A percentile compares a stretch with the other conserved stretches of the same genome.
Evolutionary conservation across 1,284 basidiomycete species (phyloP).

Genomic region (Cryptococcus sp.): DNA sequence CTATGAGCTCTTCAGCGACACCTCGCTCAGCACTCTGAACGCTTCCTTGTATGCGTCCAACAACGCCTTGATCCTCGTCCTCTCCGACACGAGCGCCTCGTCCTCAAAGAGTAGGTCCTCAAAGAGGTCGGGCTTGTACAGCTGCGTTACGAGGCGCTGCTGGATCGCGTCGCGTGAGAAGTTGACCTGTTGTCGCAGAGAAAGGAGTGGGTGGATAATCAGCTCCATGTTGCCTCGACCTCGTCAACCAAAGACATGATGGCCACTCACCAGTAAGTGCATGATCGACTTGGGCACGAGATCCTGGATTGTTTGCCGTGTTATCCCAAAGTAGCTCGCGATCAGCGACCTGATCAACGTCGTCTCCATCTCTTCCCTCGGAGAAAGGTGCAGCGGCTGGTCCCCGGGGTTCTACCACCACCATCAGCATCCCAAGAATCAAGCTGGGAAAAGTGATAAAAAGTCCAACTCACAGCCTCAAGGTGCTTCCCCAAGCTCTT

Average conservation of each 20-base stretch:
- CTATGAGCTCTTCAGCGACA: slow-evolving; percentile 45
- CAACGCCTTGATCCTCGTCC: slow-evolving; percentile 87
- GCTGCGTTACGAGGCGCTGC: slow-evolving; percentile 82
- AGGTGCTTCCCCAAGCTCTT: slow-evolving; percentile 96
- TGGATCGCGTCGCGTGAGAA: slow-evolving; percentile 94
- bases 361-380: slow-evolving; percentile 94
- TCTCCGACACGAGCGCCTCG: slow-evolving; percentile 87
- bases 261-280: slow-evolving; percentile 56
- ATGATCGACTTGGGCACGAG: slow-evolving; percentile 95
- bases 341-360: slow-evolving; percentile 91
- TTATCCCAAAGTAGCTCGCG: slow-evolving; percentile 91
- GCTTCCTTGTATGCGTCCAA: slow-evolving; percentile 97
- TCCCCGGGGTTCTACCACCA: slow-evolving; percentile 59
- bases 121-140: slow-evolving; percentile 95
- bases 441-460: not conserved
- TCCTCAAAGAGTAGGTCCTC: slow-evolving; percentile 91
- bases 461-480: slow-evolving; percentile 66
- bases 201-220: not conserved
- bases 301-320: slow-evolving; percentile 94
- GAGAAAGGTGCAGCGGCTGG: slow-evolving; percentile 57
- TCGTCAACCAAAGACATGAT: not conserved
- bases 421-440: slow-evolving; percentile 6
- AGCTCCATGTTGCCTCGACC: too few species aligned
- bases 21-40: slow-evolving; percentile 62
- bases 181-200: slow-evolving; percentile 69